Conservation (phyloP, 495 filamentous ascomycete species). For the Aspergillus funiculosus region DNA sequence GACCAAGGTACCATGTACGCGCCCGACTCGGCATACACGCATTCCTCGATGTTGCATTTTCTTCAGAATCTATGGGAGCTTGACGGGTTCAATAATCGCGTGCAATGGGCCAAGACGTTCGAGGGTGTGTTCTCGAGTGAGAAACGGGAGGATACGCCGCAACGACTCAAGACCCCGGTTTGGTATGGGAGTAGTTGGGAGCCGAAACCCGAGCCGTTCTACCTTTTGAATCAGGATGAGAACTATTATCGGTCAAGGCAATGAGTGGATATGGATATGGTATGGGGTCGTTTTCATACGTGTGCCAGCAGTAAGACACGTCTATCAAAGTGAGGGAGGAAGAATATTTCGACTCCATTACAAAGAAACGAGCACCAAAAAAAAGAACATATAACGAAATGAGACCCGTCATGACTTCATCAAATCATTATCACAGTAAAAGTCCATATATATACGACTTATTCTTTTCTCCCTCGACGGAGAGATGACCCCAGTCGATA, state of each 20-base stretch:
- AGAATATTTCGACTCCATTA: too few relatives aligned
- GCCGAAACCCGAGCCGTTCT: slow-evolving; percentile 28
- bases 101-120: slow-evolving; percentile 42
- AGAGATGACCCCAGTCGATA: too few relatives aligned
- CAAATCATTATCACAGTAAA: not conserved
- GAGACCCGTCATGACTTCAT: not conserved
- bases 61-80: slow-evolving; percentile 41
- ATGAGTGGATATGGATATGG: too few relatives aligned
- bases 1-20: slow-evolving; percentile 36
- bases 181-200: slow-evolving; percentile 32
- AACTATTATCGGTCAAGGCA: slow-evolving; percentile 23
- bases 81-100: slow-evolving; percentile 36
- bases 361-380: too few relatives aligned
- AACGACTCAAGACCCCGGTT: slow-evolving; percentile 23
- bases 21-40: slow-evolving; percentile 39
- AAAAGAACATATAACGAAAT: not conserved
- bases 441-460: not conserved
- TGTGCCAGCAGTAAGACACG: not conserved
- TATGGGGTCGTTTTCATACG: too few relatives aligned
- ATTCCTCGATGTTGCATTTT: slow-evolving; percentile 42
- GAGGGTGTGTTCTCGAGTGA: slow-evolving; percentile 27
- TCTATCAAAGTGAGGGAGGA: too few relatives aligned
- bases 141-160: slow-evolving; percentile 28
- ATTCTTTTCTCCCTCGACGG: too few relatives aligned
- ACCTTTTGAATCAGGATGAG: slow-evolving; percentile 31